Base-by-base conservation (phyloP, 2,329 filamentous ascomycete genomes). In the Paecilomyces formosus region DNA sequence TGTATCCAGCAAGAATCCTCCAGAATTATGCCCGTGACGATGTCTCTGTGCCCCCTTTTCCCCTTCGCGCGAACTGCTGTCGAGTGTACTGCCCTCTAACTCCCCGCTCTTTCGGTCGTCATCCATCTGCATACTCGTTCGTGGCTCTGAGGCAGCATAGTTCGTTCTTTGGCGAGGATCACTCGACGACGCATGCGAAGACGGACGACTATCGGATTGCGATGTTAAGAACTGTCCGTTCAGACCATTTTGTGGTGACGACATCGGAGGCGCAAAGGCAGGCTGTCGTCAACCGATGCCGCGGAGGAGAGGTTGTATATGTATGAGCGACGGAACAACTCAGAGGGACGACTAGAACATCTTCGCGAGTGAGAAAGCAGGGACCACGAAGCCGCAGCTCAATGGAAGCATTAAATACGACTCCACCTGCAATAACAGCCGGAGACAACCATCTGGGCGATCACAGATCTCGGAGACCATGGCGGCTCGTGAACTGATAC, bases 1-100 rank as follows among this genome's bases (percentile, higher is more conserved):
- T 68, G 63, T 73, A 63, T 81, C 78, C 39, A 83, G 68, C 50
- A 83, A 64, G 59, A 79, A 79, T 3, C 75, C 74, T 56, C 76
- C 69, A 7, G 76, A 76, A 62, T 63, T 72, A 39, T 62, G 65
- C 9, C 59, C 65, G 55, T 68, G 67, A 21, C 67, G 63, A 50
- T 68, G 69, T 28, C 58, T 57, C 30, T 53, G 55, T 55, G 60
- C 63, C 54, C 64, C 64, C 59, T 63, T 64, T 18, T 70, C 71
- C 13, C 65, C 67, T 56, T 73, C 72, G 54, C 70, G 70, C 56
- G 71, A 74, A 64, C 69, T 70, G 64, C 67, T 69, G 24, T 70
- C 72, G 49, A 74, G 63, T 51, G 71, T 72, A 61, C 67, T 74
- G 39, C 72, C 71, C 61, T 74, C 72, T 52, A 73, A 63, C 62